A percentile compares a stretch with the other conserved stretches of the same genome.
Conservation (phyloP, 2,329 filamentous ascomycete genomes). For the Aspergillus sp. region DNA sequence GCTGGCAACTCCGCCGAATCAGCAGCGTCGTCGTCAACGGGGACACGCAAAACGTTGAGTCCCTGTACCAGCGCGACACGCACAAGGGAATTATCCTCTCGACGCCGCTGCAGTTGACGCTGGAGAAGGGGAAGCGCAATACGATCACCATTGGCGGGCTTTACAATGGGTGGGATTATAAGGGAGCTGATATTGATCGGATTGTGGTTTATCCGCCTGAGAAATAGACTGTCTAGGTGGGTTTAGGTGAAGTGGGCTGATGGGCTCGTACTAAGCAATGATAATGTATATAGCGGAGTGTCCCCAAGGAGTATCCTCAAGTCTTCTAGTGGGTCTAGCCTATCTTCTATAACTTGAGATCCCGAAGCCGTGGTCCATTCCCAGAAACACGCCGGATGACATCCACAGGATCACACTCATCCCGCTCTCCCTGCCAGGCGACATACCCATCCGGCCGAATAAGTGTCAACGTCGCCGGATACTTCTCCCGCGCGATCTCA, state of each 20-base stretch:
- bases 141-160: constrained; percentile 63
- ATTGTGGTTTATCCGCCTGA: constrained; percentile 66
- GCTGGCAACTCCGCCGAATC: constrained; percentile 64
- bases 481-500: neutral
- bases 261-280: neutral
- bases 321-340: neutral
- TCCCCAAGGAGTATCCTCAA: neutral
- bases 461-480: neutral
- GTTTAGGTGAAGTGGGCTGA: neutral
- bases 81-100: constrained; percentile 65
- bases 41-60: constrained; percentile 53
- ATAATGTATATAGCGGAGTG: neutral
- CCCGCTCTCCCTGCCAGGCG: neutral
- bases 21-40: constrained; percentile 65
- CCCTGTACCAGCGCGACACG: constrained; percentile 59
- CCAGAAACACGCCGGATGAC: neutral
- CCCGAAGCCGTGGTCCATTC: neutral
- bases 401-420: neutral
- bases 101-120: constrained; percentile 58
- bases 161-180: constrained; percentile 60
- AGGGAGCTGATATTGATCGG: constrained; percentile 63
- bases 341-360: neutral
- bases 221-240: constrained; percentile 15
- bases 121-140: constrained; percentile 57
- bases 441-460: neutral